Base-by-base conservation (phyloP, 495 filamentous ascomycete genomes). In the Amphirosellinia nigrospora region DNA sequence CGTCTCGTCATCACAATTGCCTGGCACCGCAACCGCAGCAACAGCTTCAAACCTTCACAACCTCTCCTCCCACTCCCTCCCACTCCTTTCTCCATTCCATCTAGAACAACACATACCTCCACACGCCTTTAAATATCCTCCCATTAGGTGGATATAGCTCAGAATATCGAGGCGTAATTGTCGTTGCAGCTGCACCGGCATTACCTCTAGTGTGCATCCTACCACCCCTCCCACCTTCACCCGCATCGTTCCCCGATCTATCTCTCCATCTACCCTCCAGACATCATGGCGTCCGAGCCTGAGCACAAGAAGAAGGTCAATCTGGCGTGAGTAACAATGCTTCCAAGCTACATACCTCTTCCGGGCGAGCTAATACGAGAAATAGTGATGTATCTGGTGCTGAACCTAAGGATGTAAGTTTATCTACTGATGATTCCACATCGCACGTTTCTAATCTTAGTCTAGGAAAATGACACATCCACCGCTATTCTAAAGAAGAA, bases 401-500 rank as follows among this genome's bases (percentile, higher is more conserved):
- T 62, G 93, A 96, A 79, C 89, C 88, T 83, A 96, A 92, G 86
- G 89, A 94, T 69, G 93, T 95, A 85, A 80, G 88, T 52, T 28
- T 19, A 6, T 70, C 62, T 28, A 68, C 52, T 46, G 56, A 61
- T 43, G 34, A 65, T 70, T 59, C 71, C 70, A 61, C 69, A 68
- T 71, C 26, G 45, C 60, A 13, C 50, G 30, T 23, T 50, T 2
- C 69, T 71, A 30, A 71, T 19, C n/a, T 52, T 23, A 63, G 6
- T 72, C 46, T 78, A 96, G 93, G 90, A 90, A 71, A 91, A 97
- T 76, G 95, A 97, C 75, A 95, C 92, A 53, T 88, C 96, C n/a
- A 98, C 96, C 21, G 96, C 96, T 73, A 99, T 99, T 72, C 89
- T 99, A 73, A 98, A 97, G 86, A 98, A 97, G 88, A 99, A 99